These are phyloP conservation scores for Lentinula novae-zelandiae DNA, from an alignment of 1,284 basidiomycete genomes.

Conservation along the genomic window DNA sequence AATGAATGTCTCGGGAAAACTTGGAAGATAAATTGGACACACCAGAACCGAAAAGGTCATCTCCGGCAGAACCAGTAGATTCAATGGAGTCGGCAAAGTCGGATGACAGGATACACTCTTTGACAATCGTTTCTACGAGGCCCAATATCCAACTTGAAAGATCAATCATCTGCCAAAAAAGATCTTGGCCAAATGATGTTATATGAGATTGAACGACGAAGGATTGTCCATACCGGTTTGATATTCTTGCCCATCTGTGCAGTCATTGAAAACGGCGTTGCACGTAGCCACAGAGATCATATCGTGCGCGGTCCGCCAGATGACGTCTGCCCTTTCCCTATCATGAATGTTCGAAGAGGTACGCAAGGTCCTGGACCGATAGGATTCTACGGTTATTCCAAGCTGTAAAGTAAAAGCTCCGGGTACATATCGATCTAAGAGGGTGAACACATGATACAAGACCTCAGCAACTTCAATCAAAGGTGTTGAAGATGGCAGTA, in stretches of 20 bases:
- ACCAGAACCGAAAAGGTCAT: slow-evolving; percentile 17
- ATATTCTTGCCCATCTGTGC: slow-evolving; percentile 56
- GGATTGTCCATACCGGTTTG: slow-evolving; percentile 34
- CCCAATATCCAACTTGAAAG: slow-evolving; percentile 56
- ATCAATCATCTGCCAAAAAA: slow-evolving; percentile 65
- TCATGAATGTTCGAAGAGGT: slow-evolving; percentile 28
- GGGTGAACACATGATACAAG: slow-evolving; percentile 37
- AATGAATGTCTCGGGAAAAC: neutral
- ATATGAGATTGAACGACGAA: neutral
- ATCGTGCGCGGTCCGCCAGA: slow-evolving; percentile 57
- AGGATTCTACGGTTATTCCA: slow-evolving; percentile 54
- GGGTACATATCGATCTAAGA: slow-evolving; percentile 36
- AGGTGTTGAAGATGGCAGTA: slow-evolving; percentile 38
- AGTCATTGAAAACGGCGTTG: slow-evolving; percentile 61
- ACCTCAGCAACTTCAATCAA: slow-evolving; percentile 38
- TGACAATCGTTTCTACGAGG: slow-evolving; percentile 61
- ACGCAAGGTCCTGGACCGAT: slow-evolving; percentile 41
- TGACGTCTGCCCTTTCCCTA: slow-evolving; percentile 35
- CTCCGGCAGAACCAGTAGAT: slow-evolving; percentile 10
- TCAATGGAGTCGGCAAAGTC: slow-evolving; percentile 21
- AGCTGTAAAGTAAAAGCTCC: slow-evolving; percentile 41
- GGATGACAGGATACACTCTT: slow-evolving; percentile 51
- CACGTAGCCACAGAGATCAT: slow-evolving; percentile 59
- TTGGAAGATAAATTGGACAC: neutral
- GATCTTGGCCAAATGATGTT: slow-evolving; percentile 36